These are phyloP conservation scores for Apiospora hydei DNA, from an alignment of 2,329 filamentous ascomycete genomes.

Conservation along the genomic window DNA sequence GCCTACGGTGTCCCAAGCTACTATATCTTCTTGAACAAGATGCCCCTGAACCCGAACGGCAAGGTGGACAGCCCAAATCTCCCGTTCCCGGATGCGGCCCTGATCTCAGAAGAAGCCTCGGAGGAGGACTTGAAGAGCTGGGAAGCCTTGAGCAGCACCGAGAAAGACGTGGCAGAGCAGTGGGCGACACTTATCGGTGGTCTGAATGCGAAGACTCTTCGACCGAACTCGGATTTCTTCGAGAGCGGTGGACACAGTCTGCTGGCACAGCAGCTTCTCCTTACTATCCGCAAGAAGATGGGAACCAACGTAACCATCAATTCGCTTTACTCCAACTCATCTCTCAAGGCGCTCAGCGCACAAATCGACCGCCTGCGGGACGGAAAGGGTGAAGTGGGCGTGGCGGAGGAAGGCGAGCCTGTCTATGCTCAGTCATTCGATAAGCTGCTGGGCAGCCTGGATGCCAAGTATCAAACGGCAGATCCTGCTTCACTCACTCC, in stretches of 20 bases:
- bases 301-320: slow-evolving; percentile 69
- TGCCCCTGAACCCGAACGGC: slow-evolving; percentile 85
- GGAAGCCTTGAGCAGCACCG: slow-evolving; percentile 59
- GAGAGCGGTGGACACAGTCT: slow-evolving; percentile 83
- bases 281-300: slow-evolving; percentile 62
- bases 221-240: slow-evolving; percentile 71
- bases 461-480: slow-evolving; percentile 46
- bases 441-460: slow-evolving; percentile 50
- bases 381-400: slow-evolving; percentile 35
- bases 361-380: slow-evolving; percentile 55
- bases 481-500: slow-evolving; percentile 31
- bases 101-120: slow-evolving; percentile 60
- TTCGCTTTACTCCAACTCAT: slow-evolving; percentile 71
- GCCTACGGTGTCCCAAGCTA: slow-evolving; percentile 78
- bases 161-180: slow-evolving; percentile 71
- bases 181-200: slow-evolving; percentile 77
- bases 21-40: slow-evolving; percentile 74
- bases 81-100: slow-evolving; percentile 78
- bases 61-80: slow-evolving; percentile 83
- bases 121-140: slow-evolving; percentile 52
- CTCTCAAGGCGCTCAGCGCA: slow-evolving; percentile 53
- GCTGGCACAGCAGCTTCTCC: slow-evolving; percentile 80
- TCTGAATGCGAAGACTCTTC: slow-evolving; percentile 72
- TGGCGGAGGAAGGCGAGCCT: slow-evolving; percentile 46
- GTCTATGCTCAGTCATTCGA: slow-evolving; percentile 59